phyloP scores from a whole-genome alignment of 805 yeast species.

The Diddensiella transvaalensis region DNA sequence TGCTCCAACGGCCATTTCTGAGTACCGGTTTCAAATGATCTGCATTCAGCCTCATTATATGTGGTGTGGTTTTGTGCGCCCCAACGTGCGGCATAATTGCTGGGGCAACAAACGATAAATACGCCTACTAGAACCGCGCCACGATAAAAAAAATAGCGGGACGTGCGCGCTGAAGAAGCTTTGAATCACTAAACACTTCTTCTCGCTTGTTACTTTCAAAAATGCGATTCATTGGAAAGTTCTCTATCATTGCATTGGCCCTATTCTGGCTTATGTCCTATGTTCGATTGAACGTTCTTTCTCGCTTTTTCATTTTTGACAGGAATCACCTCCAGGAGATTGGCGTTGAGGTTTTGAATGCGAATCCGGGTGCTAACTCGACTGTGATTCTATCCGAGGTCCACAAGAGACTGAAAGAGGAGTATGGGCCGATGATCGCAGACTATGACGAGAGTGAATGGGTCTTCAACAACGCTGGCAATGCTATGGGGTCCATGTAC shows the following conservation, averaged over 20 bases:
- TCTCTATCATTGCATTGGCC: slow-evolving; percentile 14
- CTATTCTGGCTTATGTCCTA: slow-evolving; percentile 23
- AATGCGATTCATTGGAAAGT: slow-evolving; percentile 20
- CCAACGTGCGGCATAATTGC: background rate
- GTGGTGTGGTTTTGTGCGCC: background rate
- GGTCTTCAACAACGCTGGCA: slow-evolving; percentile 98
- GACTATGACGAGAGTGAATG: slow-evolving; percentile 74
- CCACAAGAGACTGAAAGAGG: slow-evolving; percentile 51
- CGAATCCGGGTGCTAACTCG: slow-evolving; percentile 39
- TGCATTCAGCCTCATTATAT: background rate
- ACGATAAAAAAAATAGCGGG: no score
- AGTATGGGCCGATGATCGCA: slow-evolving; percentile 74
- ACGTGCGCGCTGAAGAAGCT: no score
- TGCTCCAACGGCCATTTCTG: no score
- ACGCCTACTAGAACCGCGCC: background rate
- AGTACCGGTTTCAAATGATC: background rate
- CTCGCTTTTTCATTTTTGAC: slow-evolving; percentile 68
- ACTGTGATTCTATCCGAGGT: slow-evolving; percentile 62
- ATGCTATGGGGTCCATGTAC: slow-evolving; percentile 94
- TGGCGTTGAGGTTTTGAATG: slow-evolving; percentile 48
- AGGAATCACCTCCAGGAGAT: slow-evolving; percentile 54
- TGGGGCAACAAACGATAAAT: background rate
- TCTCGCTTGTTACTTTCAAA: background rate
- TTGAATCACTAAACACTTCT: no score
- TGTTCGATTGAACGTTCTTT: slow-evolving; percentile 44